phyloP scores from a whole-genome alignment of 1,284 basidiomycete species.

The Microbotryum saponariae region DNA sequence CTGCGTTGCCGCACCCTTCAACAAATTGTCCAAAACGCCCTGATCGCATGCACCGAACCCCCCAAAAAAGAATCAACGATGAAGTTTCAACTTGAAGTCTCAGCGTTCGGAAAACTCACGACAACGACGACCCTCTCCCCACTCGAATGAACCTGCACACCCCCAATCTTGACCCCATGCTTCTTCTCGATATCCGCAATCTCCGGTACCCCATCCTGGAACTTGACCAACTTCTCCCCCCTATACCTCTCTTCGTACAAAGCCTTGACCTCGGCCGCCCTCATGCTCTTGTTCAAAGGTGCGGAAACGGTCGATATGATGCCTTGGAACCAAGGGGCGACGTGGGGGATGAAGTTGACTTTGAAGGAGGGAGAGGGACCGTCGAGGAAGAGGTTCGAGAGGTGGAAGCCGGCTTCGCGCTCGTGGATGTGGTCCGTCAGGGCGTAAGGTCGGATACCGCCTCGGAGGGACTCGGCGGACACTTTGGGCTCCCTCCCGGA shows the following conservation, averaged over 20 bases:
- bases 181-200: conserved; percentile 66
- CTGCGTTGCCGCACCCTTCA: conserved; percentile 97
- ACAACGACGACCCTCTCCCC: conserved; percentile 87
- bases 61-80: background rate
- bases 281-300: conserved; percentile 59
- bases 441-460: conserved; percentile 74
- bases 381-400: conserved; percentile 54
- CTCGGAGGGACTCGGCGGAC: conserved; percentile 60
- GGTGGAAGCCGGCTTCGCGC: conserved; percentile 79
- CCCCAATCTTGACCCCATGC: conserved; percentile 86
- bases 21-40: conserved; percentile 88
- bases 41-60: conserved; percentile 37
- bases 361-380: conserved; percentile 46
- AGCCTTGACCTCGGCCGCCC: conserved; percentile 61
- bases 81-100: background rate
- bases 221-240: conserved; percentile 63
- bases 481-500: conserved; percentile 72
- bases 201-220: conserved; percentile 64
- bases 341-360: conserved; percentile 78
- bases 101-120: conserved; percentile 47
- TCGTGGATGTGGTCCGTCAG: conserved; percentile 98
- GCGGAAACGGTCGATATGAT: conserved; percentile 81
- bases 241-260: conserved; percentile 74
- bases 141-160: conserved; percentile 83
- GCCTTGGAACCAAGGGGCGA: conserved; percentile 93